Base-by-base conservation (phyloP, 495 filamentous ascomycete genomes). In the Pyrenula massariospora region DNA sequence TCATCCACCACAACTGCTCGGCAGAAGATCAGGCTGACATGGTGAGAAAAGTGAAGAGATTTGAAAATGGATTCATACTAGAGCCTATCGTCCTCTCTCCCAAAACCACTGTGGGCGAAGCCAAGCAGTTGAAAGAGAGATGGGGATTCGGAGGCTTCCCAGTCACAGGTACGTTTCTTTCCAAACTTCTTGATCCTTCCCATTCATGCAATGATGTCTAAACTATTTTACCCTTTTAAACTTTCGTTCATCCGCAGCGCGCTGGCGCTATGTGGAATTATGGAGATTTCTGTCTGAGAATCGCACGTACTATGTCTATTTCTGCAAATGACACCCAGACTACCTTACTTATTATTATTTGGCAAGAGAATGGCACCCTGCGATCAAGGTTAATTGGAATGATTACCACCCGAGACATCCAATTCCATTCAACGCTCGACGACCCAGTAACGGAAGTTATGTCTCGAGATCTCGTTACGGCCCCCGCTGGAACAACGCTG, bases 161-260 rank as follows among this genome's bases (percentile, higher is more conserved):
- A 54, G 91, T 99, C 53, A 99, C 93, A 75, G 92, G 93, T 97
- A 75, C 79, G 93, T 80, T 56, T 36, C 42, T 54, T 50, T 56
- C 12, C 58, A 23, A 54, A 58, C 60, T 59, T 60, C 56, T 52
- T 56, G 3, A 24, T 50, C n/a, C n/a, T 52, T 54, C 54, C 57
- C 48, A 52, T 65, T 42, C 8, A 15, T 76, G 66, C 62, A 63
- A 74, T 81, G 76, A 94, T 94, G 89, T 91, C 82, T 80, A 81
- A 71, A 65, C 68, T 80, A 77, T 74, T 74, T 76, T 73, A 77
- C 72, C 69, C 69, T 77, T 73, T 85, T 96, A 96, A 52, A 98
- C 93, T 98, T 98, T 98, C 93, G 94, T 97, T 98, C 94, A 88
- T 88, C 94, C 91, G 88, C 77, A 85, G 83, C 88, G 81, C 79